A percentile compares a stretch with the other conserved stretches of the same genome.
Conservation (phyloP, 176 grass and related monocot genomes). For the Carex scoparia region DNA sequence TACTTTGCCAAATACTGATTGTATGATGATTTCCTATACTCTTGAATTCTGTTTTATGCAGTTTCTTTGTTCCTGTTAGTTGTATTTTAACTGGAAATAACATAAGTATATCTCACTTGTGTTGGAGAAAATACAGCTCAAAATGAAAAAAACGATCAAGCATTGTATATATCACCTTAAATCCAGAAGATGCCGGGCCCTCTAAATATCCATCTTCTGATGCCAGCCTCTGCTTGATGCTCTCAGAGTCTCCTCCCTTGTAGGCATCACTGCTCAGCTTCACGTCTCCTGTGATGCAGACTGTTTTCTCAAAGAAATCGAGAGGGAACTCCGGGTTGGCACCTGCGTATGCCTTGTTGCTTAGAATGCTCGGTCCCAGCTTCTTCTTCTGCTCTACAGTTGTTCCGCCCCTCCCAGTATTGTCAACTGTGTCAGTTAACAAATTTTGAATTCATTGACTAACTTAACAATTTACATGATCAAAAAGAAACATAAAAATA, state of each 20-base stretch:
- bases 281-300: slow-evolving; percentile 72
- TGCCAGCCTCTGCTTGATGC: slow-evolving; percentile 75
- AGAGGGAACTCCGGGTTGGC: slow-evolving; percentile 81
- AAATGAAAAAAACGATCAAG: neutral
- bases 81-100: neutral
- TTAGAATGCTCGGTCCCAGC: slow-evolving; percentile 75
- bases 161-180: slow-evolving; percentile 59
- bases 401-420: slow-evolving; percentile 8
- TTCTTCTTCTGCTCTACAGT: slow-evolving; percentile 82
- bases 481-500: neutral
- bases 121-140: neutral
- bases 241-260: slow-evolving; percentile 81
- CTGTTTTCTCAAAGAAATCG: slow-evolving; percentile 93
- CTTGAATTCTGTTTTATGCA: neutral
- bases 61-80: neutral
- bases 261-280: slow-evolving; percentile 75
- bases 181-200: slow-evolving; percentile 56
- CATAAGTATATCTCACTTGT: neutral
- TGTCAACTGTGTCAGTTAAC: slow-evolving; percentile 12
- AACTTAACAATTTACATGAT: neutral
- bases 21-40: neutral
- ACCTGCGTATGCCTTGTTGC: slow-evolving; percentile 55
- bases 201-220: slow-evolving; percentile 91
- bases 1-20: slow-evolving; percentile 26
- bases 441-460: neutral